Conservation (phyloP, 345 rosid genomes). For the Ceriops zippeliana region DNA sequence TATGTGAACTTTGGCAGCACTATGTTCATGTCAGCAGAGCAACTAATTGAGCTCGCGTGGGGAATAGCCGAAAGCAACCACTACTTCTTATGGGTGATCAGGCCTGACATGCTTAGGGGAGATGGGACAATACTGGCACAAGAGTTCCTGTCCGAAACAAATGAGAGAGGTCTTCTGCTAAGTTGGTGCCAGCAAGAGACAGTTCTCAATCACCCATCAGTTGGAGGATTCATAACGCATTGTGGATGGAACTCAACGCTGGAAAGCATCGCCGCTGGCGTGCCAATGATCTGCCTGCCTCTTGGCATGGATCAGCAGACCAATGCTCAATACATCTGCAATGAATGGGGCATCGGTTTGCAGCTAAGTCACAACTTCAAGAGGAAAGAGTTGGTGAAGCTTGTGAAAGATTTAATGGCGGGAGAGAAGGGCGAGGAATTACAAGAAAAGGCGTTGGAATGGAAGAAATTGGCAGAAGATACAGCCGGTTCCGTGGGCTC, state of each 20-base stretch:
- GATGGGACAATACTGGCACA: slow-evolving; percentile 5
- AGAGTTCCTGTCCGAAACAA: slow-evolving; percentile 10
- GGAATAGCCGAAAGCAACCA: slow-evolving; percentile 16
- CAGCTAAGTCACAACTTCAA: too few relatives aligned
- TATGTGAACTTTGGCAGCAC: slow-evolving; percentile 23
- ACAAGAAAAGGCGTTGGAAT: too few relatives aligned
- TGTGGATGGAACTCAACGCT: not conserved
- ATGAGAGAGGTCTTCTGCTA: slow-evolving; percentile 10
- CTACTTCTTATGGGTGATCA: slow-evolving; percentile 18
- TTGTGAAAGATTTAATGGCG: too few relatives aligned
- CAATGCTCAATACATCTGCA: too few relatives aligned
- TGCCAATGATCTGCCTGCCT: too few relatives aligned
- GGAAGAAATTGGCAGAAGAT: too few relatives aligned
- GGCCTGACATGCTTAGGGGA: slow-evolving; percentile 20
- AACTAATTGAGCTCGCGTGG: slow-evolving; percentile 13
- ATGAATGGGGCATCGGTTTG: too few relatives aligned
- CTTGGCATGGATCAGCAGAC: too few relatives aligned
- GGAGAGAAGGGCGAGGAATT: not conserved
- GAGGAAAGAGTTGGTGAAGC: too few relatives aligned
- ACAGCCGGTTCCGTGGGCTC: too few relatives aligned
- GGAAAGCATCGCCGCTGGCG: too few relatives aligned
- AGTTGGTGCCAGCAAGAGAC: slow-evolving; percentile 22
- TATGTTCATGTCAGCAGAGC: slow-evolving; percentile 1
- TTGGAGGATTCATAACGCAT: slow-evolving; percentile 11
- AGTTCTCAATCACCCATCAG: slow-evolving; percentile 18